A percentile compares a stretch with the other conserved stretches of the same genome.
Evolutionary conservation across 140 eudicot species (phyloP).

Genomic region (Ambrosia hybrid): DNA sequence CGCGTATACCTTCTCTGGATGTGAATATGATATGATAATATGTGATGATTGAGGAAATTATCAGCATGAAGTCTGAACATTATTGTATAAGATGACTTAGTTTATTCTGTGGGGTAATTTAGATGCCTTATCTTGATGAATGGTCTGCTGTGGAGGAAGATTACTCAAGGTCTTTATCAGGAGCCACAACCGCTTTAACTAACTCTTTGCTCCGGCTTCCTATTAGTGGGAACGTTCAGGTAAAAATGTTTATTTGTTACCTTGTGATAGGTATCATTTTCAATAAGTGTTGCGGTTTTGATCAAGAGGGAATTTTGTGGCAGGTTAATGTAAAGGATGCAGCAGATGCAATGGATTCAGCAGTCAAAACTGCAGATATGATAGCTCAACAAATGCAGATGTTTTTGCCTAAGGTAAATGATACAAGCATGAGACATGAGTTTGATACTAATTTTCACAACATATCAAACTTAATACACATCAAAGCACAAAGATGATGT

Average conservation of each 20-base stretch:
- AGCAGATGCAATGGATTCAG: constrained; percentile 53
- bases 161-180: constrained; percentile 60
- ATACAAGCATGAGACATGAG: not conserved
- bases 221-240: constrained; percentile 64
- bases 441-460: too few species aligned
- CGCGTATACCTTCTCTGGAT: not conserved
- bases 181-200: constrained; percentile 48
- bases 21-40: constrained; percentile 9
- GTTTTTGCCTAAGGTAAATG: constrained; percentile 58
- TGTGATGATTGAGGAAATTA: too few species aligned
- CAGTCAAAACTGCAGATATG: constrained; percentile 52
- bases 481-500: not conserved
- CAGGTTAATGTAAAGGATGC: constrained; percentile 63
- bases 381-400: constrained; percentile 47
- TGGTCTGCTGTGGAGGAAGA: constrained; percentile 75
- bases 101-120: constrained; percentile 8
- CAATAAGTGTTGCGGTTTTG: not conserved
- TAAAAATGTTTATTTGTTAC: constrained; percentile 18
- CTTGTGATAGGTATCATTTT: not conserved
- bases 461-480: not conserved
- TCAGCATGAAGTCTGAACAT: not conserved
- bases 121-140: constrained; percentile 75
- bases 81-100: not conserved
- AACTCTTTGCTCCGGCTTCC: constrained; percentile 71
- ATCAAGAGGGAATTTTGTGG: constrained; percentile 9